Conservation (phyloP, 306 rosid genomes). For the Fragaria vesca region DNA sequence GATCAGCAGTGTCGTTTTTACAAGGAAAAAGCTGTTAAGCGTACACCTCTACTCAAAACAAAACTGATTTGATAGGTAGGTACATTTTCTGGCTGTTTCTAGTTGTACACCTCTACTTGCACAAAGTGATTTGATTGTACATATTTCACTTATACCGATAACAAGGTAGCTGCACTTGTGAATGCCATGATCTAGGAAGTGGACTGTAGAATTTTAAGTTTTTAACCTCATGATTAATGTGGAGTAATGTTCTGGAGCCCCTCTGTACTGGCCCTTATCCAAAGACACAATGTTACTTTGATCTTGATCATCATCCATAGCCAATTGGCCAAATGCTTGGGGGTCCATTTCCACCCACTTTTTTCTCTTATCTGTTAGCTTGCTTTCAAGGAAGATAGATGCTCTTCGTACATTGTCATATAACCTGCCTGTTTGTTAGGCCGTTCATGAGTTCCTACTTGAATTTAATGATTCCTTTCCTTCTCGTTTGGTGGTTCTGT, state of each 20-base stretch:
- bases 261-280: constrained; percentile 14
- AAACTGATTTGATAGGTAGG: not conserved
- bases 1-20: not conserved
- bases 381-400: constrained; percentile 10
- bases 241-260: constrained; percentile 8
- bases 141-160: not conserved
- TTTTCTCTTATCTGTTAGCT: constrained; percentile 9
- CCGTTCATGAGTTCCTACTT: not conserved
- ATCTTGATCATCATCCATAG: not conserved
- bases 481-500: not conserved
- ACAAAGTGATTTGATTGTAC: not conserved
- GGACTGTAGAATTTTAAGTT: not conserved
- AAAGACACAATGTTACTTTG: not conserved
- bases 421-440: constrained; percentile 11
- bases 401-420: constrained; percentile 3
- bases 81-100: not conserved
- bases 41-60: not conserved
- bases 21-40: not conserved
- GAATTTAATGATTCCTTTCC: not conserved
- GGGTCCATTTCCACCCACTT: constrained; percentile 21
- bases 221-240: not conserved
- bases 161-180: not conserved
- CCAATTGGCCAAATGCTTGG: not conserved
- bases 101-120: not conserved
- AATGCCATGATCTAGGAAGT: not conserved